Base-by-base conservation (phyloP, 1,139 yeast species). In the Geotrichum bryndzae region DNA sequence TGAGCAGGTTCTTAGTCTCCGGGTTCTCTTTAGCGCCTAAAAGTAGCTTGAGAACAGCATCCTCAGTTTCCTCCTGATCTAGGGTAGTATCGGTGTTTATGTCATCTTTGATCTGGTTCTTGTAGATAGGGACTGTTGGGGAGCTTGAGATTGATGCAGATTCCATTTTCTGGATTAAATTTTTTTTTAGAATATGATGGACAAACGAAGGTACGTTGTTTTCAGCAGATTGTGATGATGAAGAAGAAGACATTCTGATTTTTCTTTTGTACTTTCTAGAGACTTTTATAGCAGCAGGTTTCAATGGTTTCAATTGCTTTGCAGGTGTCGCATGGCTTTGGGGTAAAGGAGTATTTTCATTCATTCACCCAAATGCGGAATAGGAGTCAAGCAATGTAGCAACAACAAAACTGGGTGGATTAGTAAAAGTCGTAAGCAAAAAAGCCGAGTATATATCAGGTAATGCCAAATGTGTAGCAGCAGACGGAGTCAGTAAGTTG, bases 11-110 rank as follows among this genome's bases (percentile, higher is more conserved):
- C 6, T 23, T 70, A 51, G 56, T 68, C 65, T 11, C 71, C 66
- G 56, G 65, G 25, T 45, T 65, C 64, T n/a, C 67, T 54, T 29
- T 22, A 7, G 56, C 60, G 0, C 46, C 48, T 3, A 27, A 54
- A 11, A 58, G 73, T 1, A 80, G 71, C 8, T 69, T 68, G 51
- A 68, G 66, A 54, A 84, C 76, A 11, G 66, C 64, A 1, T 72
- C 68, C 63, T 82, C 82, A 1, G 80, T 79, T 29, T 78, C 80
- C 6, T 69, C 65, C 66, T 84, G 86, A 4, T 73, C 73, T 10
- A 68, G 70, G 1, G 64, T 60, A 8, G 72, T 68, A 15, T 65
- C 67, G 4, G 72, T 69, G 11, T 54, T 60, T 6, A 66, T 61
- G 13, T 61, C 51, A 57, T 68, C 68, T 35, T 60, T 46, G 41